These are phyloP conservation scores for Plectosphaerella plurivora DNA, from an alignment of 2,329 filamentous ascomycete species.

Conservation along the genomic window DNA sequence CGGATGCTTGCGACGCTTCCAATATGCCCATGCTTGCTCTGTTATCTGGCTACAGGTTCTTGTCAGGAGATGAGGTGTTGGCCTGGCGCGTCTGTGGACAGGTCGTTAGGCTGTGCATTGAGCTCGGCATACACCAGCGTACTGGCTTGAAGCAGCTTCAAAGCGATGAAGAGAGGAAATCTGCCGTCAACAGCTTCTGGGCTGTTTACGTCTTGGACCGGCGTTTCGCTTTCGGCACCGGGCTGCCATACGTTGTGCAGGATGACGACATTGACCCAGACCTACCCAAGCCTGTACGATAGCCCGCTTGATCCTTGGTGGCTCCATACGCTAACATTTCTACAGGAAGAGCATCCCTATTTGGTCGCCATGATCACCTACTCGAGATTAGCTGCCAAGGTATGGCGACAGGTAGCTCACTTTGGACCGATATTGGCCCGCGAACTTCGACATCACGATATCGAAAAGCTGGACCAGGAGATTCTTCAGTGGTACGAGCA, in stretches of 20 bases:
- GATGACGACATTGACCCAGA: conserved; percentile 80
- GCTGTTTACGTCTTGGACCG: conserved; percentile 80
- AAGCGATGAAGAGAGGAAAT: conserved; percentile 63
- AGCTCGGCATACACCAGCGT: conserved; percentile 77
- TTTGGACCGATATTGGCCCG: conserved; percentile 57
- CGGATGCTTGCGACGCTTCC: conserved; percentile 41
- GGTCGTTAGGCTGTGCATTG: conserved; percentile 72
- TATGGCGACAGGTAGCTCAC: conserved; percentile 77
- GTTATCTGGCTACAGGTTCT: conserved; percentile 68
- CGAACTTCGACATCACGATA: conserved; percentile 67
- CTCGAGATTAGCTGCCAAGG: conserved; percentile 75
- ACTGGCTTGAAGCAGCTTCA: conserved; percentile 67
- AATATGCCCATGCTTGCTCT: conserved; percentile 48
- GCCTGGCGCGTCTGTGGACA: conserved; percentile 86
- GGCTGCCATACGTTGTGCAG: conserved; percentile 79
- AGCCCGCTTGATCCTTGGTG: background rate
- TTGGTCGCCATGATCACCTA: conserved; percentile 82
- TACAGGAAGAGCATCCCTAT: conserved; percentile 59
- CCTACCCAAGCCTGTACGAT: conserved; percentile 70
- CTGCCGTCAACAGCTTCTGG: conserved; percentile 76
- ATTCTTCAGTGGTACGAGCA: conserved; percentile 82
- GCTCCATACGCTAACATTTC: conserved; percentile 13
- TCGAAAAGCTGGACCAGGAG: conserved; percentile 77
- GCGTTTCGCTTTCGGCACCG: conserved; percentile 85
- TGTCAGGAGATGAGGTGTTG: conserved; percentile 78